Evolutionary conservation across 129 eudicot genomes (phyloP).

Genomic region (Dittrichia graveolens): DNA sequence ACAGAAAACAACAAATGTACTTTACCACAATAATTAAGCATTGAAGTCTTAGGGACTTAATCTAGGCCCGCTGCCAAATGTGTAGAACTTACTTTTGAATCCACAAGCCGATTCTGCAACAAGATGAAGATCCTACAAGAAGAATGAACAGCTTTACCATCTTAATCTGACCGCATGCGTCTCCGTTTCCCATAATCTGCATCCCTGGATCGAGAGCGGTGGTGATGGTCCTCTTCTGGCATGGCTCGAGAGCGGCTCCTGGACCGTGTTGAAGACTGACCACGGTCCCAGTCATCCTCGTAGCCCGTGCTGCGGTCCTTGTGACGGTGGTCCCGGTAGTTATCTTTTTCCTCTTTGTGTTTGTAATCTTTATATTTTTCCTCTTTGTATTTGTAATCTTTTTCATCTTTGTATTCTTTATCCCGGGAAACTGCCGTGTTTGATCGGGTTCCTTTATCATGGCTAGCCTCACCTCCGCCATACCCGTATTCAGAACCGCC

Average conservation of each 20-base stretch:
- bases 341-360: conserved; percentile 81
- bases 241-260: conserved; percentile 70
- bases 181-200: conserved; percentile 88
- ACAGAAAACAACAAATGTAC: conserved; percentile 43
- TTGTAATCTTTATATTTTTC: conserved; percentile 75
- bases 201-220: conserved; percentile 83
- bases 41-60: conserved; percentile 34
- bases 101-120: conserved; percentile 34
- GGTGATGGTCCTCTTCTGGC: conserved; percentile 62
- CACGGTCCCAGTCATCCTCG: conserved; percentile 88
- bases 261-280: conserved; percentile 75
- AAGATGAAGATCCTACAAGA: conserved; percentile 25
- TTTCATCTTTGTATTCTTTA: conserved; percentile 48
- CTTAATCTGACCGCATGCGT: conserved; percentile 80
- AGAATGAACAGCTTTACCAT: conserved; percentile 3
- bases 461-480: conserved; percentile 61
- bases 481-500: conserved; percentile 90
- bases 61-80: conserved; percentile 43
- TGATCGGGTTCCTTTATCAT: conserved; percentile 68
- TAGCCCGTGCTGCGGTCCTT: conserved; percentile 66
- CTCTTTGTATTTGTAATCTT: conserved; percentile 67
- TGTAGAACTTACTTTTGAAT: conserved; percentile 67
- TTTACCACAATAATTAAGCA: conserved; percentile 41
- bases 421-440: conserved; percentile 56
- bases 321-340: conserved; percentile 67